These are phyloP conservation scores for Datisca glomerata DNA, from an alignment of 306 rosid species.

Conservation along the genomic window DNA sequence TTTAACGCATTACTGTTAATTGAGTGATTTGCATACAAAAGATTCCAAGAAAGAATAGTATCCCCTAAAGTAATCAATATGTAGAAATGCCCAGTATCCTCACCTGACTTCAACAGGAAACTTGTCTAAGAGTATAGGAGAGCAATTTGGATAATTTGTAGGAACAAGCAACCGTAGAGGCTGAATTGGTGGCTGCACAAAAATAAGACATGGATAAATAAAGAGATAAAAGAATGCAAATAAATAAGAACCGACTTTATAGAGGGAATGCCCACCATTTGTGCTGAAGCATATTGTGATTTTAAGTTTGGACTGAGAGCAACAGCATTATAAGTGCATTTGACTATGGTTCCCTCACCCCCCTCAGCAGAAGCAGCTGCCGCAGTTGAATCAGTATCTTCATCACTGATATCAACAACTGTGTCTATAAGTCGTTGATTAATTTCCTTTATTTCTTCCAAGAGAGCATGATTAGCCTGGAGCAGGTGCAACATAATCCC, in stretches of 20 bases:
- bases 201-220: conserved; percentile 16
- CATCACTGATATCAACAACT: conserved; percentile 58
- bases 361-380: conserved; percentile 53
- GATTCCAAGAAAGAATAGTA: background rate
- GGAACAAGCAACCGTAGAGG: conserved; percentile 90
- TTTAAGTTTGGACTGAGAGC: conserved; percentile 83
- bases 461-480: conserved; percentile 77
- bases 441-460: conserved; percentile 79
- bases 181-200: conserved; percentile 77
- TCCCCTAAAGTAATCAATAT: conserved; percentile 3
- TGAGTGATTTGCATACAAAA: background rate
- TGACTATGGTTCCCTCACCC: conserved; percentile 73
- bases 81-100: conserved; percentile 13
- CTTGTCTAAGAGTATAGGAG: conserved; percentile 82
- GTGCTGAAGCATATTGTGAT: conserved; percentile 63
- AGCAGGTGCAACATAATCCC: no score
- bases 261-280: conserved; percentile 41
- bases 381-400: conserved; percentile 58
- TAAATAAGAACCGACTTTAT: background rate
- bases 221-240: conserved; percentile 7
- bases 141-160: conserved; percentile 69
- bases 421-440: conserved; percentile 80
- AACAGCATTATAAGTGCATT: conserved; percentile 76
- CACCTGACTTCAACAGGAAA: conserved; percentile 75
- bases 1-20: background rate